phyloP scores from a whole-genome alignment of 169 alveolate genomes.

The Plasmodium yoelii region DNA sequence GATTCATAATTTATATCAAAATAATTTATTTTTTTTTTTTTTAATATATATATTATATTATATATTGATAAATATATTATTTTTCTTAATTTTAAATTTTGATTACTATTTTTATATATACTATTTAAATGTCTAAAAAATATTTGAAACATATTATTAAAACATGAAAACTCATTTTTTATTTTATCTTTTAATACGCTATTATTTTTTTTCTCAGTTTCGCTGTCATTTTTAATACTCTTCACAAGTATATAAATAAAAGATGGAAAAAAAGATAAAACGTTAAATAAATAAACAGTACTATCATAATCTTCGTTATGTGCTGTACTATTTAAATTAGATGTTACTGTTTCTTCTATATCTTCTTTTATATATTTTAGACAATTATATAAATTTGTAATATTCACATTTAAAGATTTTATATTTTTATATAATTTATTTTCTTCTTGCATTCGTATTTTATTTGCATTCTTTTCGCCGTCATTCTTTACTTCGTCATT shows the following conservation, averaged over 20 bases:
- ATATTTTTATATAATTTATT: slow-evolving; percentile 21
- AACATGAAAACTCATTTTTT: slow-evolving; percentile 11
- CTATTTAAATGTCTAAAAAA: slow-evolving; percentile 13
- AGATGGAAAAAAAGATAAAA: slow-evolving; percentile 48
- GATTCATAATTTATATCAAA: slow-evolving; percentile 21
- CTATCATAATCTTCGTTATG: slow-evolving; percentile 42
- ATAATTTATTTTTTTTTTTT: slow-evolving; percentile 31
- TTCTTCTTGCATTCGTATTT: slow-evolving; percentile 6
- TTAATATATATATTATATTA: slow-evolving; percentile 58
- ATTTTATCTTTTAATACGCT: neutral
- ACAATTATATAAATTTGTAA: slow-evolving; percentile 37
- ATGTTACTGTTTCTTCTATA: slow-evolving; percentile 17
- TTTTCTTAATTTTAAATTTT: slow-evolving; percentile 33
- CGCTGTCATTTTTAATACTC: neutral
- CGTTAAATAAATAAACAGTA: slow-evolving; percentile 46
- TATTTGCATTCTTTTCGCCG: neutral
- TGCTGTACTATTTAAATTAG: slow-evolving; percentile 7
- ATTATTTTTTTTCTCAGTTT: neutral
- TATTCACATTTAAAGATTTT: slow-evolving; percentile 47
- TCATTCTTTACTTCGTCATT: neutral
- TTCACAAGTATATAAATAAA: slow-evolving; percentile 30
- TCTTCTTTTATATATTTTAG: slow-evolving; percentile 44
- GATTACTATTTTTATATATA: slow-evolving; percentile 41
- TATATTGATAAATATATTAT: slow-evolving; percentile 29
- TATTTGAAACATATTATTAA: slow-evolving; percentile 1